A percentile compares a stretch with the other conserved stretches of the same genome.
Conservation (phyloP, 2,329 filamentous ascomycete species). For the Fusarium irregulare region DNA sequence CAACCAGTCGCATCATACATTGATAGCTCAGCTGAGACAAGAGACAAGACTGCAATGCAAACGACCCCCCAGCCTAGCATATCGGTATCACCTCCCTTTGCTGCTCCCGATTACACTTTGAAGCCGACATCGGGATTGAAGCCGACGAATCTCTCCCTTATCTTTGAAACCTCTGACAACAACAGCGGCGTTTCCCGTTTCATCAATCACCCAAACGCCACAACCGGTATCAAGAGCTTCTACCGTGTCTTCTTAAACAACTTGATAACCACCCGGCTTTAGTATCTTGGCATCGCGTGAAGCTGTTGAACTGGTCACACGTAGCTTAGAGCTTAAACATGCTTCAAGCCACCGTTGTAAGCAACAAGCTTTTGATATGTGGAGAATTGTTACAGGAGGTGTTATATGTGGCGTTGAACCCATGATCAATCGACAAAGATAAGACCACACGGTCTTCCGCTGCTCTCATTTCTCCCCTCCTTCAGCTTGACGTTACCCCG, state of each 20-base stretch:
- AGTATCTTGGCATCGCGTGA: not conserved
- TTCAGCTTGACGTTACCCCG: not conserved
- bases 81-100: not conserved
- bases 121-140: not conserved
- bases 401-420: not conserved
- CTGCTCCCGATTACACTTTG: too few species aligned
- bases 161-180: not conserved
- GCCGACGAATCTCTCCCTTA: not conserved
- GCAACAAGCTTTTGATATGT: not conserved
- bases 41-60: not conserved
- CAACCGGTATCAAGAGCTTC: not conserved
- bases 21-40: not conserved
- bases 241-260: too few species aligned
- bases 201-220: not conserved
- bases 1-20: not conserved
- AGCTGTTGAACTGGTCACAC: not conserved
- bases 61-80: not conserved
- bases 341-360: not conserved
- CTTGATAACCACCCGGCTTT: not conserved
- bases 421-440: not conserved
- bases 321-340: not conserved
- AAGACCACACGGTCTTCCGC: not conserved
- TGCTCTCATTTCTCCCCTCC: not conserved
- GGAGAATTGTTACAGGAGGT: not conserved
- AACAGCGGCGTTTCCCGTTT: not conserved